These are phyloP conservation scores for Vitis hybrid DNA, from an alignment of 177 flowering plant genomes.

Conservation along the genomic window DNA sequence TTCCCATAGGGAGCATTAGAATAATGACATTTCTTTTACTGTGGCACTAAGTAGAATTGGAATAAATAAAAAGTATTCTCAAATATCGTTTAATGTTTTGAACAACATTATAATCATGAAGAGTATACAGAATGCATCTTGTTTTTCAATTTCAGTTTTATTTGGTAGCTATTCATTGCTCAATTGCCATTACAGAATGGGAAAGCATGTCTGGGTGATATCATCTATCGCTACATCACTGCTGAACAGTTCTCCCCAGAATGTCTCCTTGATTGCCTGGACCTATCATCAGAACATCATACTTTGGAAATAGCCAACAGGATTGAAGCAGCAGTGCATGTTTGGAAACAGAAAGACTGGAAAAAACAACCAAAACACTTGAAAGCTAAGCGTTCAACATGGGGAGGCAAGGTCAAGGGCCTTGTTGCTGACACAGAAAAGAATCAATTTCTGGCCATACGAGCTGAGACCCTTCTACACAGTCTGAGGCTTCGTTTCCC, in stretches of 20 bases:
- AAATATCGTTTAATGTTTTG: no score
- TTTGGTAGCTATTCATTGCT: background rate
- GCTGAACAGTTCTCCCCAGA: constrained; percentile 61
- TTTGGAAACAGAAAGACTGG: constrained; percentile 54
- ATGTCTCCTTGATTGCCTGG: constrained; percentile 62
- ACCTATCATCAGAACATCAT: constrained; percentile 64
- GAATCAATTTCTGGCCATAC: constrained; percentile 43
- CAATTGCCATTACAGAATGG: constrained; percentile 45
- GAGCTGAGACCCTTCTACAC: constrained; percentile 58
- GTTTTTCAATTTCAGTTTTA: background rate
- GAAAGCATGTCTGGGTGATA: constrained; percentile 60
- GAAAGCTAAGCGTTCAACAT: constrained; percentile 43
- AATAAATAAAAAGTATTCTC: no score
- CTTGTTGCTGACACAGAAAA: constrained; percentile 47
- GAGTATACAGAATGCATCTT: background rate
- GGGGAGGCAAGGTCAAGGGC: constrained; percentile 71
- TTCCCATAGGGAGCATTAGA: no score
- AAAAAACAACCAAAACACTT: constrained; percentile 27
- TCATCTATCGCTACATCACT: constrained; percentile 58
- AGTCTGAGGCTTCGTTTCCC: constrained; percentile 61
- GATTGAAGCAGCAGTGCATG: constrained; percentile 63
- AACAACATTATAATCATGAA: background rate
- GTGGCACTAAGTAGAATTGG: no score
- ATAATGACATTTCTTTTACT: no score
- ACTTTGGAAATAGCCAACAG: constrained; percentile 56